Evolutionary conservation across 352 stramenopile species (phyloP).

Genomic region (Globisporangium polare): DNA sequence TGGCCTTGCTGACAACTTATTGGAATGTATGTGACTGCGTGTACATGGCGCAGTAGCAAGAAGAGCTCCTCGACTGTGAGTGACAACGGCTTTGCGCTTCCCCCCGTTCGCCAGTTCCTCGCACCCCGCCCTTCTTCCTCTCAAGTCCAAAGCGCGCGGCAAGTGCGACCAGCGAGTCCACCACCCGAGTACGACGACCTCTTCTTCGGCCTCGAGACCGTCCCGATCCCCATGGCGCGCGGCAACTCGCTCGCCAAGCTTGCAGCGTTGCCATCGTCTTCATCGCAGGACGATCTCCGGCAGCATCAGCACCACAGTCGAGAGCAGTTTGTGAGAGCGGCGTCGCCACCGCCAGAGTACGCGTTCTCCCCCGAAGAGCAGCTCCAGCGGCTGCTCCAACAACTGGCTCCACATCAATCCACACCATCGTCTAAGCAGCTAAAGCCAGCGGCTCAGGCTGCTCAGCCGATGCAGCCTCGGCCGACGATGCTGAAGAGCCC

Average conservation of each 20-base stretch:
- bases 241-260: conserved; percentile 4
- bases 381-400: conserved; percentile 44
- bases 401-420: conserved; percentile 31
- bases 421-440: neutral
- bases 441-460: neutral
- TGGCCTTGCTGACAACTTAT: neutral
- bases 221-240: conserved; percentile 19
- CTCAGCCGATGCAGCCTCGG: neutral
- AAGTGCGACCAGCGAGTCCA: conserved; percentile 27
- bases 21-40: neutral
- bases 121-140: conserved; percentile 13
- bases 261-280: neutral
- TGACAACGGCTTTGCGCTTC: conserved; percentile 18
- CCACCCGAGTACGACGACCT: conserved; percentile 57
- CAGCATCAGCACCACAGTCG: neutral
- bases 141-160: conserved; percentile 3
- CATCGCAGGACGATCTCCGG: conserved; percentile 6
- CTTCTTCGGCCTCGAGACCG: conserved; percentile 66
- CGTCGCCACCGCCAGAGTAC: conserved; percentile 1
- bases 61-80: conserved; percentile 9
- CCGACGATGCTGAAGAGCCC: neutral
- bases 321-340: neutral
- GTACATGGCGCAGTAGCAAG: neutral
- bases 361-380: conserved; percentile 37
- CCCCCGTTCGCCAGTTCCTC: conserved; percentile 24